phyloP scores from a whole-genome alignment of 106 monocot species.

The Acorus calamus region DNA sequence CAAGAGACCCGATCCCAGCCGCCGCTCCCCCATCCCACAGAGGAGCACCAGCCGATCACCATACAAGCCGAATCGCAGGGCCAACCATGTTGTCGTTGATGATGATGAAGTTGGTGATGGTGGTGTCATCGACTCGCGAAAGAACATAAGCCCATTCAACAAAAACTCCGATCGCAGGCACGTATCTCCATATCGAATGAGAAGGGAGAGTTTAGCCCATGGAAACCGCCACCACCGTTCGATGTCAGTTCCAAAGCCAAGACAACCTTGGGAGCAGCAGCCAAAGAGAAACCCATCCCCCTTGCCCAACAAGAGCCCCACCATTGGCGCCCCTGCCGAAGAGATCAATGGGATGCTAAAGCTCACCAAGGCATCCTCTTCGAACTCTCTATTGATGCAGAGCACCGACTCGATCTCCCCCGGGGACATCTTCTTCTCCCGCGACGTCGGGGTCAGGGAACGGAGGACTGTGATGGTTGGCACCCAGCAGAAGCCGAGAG shows the following conservation, averaged over 20 bases:
- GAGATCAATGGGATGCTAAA: conserved; percentile 26
- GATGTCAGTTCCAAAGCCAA: conserved; percentile 18
- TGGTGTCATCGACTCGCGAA: background rate
- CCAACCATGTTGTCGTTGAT: no score
- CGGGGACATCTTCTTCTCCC: conserved; percentile 37
- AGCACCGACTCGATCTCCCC: conserved; percentile 18
- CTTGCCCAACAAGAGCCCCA: background rate
- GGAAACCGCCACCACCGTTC: conserved; percentile 8
- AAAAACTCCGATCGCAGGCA: background rate
- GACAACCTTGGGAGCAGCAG: conserved; percentile 4
- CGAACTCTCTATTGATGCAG: conserved; percentile 8
- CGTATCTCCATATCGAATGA: conserved; percentile 9
- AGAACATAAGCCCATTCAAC: conserved; percentile 5
- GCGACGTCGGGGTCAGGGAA: conserved; percentile 1
- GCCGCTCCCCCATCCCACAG: background rate
- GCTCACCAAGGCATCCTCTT: conserved; percentile 12
- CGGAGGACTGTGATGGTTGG: background rate
- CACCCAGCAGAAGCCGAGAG: no score
- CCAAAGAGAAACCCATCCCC: background rate
- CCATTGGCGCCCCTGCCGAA: background rate
- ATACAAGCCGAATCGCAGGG: conserved; percentile 3
- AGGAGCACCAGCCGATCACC: conserved; percentile 25
- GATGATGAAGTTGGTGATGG: background rate
- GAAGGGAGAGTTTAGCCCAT: conserved; percentile 1
- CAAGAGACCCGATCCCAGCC: conserved; percentile 8